These are phyloP conservation scores for Quercus alba DNA, from an alignment of 306 rosid species.

Conservation along the genomic window DNA sequence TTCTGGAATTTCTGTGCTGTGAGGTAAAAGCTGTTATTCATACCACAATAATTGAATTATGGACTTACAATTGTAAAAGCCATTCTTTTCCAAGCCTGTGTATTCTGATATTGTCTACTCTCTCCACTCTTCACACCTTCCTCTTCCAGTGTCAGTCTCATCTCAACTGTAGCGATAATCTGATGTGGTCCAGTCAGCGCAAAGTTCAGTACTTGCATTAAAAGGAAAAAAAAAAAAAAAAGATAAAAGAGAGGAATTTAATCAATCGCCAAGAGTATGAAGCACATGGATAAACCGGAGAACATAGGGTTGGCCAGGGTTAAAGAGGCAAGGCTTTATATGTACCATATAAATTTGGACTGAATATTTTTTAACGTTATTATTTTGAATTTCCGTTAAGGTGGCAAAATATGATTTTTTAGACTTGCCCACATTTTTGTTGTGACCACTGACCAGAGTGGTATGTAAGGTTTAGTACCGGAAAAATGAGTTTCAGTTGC, in stretches of 20 bases:
- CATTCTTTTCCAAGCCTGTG: background rate
- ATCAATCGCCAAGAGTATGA: too few species aligned
- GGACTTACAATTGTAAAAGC: background rate
- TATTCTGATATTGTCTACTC: background rate
- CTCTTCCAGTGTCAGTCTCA: background rate
- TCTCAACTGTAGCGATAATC: background rate
- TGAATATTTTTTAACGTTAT: background rate
- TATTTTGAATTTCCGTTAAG: too few species aligned
- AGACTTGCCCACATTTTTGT: too few species aligned
- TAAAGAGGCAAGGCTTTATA: background rate
- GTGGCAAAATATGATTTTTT: too few species aligned
- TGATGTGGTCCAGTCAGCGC: background rate
- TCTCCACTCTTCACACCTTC: background rate
- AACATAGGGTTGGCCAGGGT: background rate
- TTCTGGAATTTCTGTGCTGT: slow-evolving; percentile 55
- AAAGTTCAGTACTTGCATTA: background rate
- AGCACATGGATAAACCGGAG: background rate
- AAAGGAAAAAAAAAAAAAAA: too few species aligned
- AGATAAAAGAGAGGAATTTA: too few species aligned
- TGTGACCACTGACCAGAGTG: too few species aligned
- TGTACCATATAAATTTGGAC: background rate
- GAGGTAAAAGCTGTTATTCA: slow-evolving; percentile 17
- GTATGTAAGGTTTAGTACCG: too few species aligned
- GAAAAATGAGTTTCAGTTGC: background rate
- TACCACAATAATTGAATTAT: background rate